phyloP scores from a whole-genome alignment of 495 filamentous ascomycete species.

The Annulohypoxylon moriforme region DNA sequence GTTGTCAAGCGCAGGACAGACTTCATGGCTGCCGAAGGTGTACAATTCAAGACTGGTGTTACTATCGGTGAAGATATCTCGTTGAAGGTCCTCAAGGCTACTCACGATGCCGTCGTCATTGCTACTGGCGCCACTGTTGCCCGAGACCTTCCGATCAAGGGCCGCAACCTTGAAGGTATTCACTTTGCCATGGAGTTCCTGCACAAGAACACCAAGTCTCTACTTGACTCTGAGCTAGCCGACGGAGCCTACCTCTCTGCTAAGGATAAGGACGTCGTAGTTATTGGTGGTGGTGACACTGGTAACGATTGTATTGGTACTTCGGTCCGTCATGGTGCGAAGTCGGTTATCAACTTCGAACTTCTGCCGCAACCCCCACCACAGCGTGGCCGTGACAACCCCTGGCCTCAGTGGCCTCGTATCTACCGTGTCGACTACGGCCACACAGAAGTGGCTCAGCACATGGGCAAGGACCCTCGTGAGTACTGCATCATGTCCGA shows the following conservation, averaged over 20 bases:
- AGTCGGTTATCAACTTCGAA: slow-evolving; percentile 97
- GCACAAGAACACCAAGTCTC: slow-evolving; percentile 97
- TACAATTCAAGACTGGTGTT: slow-evolving; percentile 82
- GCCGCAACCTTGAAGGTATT: slow-evolving; percentile 90
- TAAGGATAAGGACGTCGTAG: slow-evolving; percentile 95
- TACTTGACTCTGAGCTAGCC: slow-evolving; percentile 89
- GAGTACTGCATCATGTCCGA: slow-evolving; percentile 99
- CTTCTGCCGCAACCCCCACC: slow-evolving; percentile 93
- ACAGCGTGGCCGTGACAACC: slow-evolving; percentile 95
- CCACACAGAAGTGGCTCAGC: slow-evolving; percentile 95
- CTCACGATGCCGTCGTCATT: slow-evolving; percentile 89
- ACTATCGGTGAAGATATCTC: slow-evolving; percentile 83
- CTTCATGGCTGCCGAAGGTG: slow-evolving; percentile 93
- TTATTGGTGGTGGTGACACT: slow-evolving; percentile 98
- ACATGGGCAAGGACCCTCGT: slow-evolving; percentile 96
- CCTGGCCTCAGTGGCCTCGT: slow-evolving; percentile 99
- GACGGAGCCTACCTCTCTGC: slow-evolving; percentile 95
- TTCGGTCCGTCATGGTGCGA: slow-evolving; percentile 96
- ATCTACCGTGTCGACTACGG: slow-evolving; percentile 99
- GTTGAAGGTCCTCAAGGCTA: slow-evolving; percentile 77
- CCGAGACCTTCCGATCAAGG: slow-evolving; percentile 92
- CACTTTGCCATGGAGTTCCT: slow-evolving; percentile 99
- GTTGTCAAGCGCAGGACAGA: slow-evolving; percentile 96
- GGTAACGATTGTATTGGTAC: slow-evolving; percentile 99
- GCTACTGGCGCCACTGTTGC: slow-evolving; percentile 98